Conservation (phyloP, 768 basidiomycete genomes). For the Podaxis carcinomalis region DNA sequence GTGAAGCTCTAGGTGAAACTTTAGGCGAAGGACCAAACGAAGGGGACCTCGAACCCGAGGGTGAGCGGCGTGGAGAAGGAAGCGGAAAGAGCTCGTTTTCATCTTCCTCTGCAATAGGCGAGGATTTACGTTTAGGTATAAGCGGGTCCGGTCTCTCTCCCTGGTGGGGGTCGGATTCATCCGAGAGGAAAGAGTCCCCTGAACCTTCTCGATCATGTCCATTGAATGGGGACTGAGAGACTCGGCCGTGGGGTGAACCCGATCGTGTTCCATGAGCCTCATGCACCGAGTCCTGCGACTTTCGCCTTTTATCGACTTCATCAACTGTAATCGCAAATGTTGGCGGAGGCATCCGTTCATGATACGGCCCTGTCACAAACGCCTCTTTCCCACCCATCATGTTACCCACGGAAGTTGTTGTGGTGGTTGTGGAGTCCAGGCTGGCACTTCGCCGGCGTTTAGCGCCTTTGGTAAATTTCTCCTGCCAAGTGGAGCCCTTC, state of each 20-base stretch:
- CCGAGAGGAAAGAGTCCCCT: not conserved
- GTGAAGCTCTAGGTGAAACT: constrained; percentile 15
- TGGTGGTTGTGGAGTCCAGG: constrained; percentile 19
- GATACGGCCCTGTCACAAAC: not conserved
- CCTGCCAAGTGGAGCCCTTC: constrained; percentile 57
- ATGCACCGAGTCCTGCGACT: constrained; percentile 31
- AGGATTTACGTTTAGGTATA: constrained; percentile 17
- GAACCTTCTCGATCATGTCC: constrained; percentile 15
- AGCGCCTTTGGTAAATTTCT: constrained; percentile 61
- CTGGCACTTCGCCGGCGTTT: constrained; percentile 51
- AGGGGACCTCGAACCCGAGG: not conserved
- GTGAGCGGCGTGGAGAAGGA: constrained; percentile 47
- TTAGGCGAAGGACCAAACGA: not conserved
- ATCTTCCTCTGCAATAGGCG: constrained; percentile 50
- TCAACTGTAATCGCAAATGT: constrained; percentile 50
- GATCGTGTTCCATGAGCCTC: not conserved
- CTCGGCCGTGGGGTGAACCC: not conserved
- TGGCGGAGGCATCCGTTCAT: constrained; percentile 8
- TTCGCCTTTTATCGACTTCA: constrained; percentile 57
- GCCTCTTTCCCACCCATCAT: constrained; percentile 1
- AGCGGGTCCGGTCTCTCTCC: too few relatives aligned
- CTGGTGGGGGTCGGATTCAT: not conserved
- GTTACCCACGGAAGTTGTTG: not conserved
- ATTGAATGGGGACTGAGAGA: not conserved
- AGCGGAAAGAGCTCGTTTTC: constrained; percentile 56